Evolutionary conservation across 2,329 filamentous ascomycete genomes (phyloP).

Genomic region (Fusarium virguliforme): DNA sequence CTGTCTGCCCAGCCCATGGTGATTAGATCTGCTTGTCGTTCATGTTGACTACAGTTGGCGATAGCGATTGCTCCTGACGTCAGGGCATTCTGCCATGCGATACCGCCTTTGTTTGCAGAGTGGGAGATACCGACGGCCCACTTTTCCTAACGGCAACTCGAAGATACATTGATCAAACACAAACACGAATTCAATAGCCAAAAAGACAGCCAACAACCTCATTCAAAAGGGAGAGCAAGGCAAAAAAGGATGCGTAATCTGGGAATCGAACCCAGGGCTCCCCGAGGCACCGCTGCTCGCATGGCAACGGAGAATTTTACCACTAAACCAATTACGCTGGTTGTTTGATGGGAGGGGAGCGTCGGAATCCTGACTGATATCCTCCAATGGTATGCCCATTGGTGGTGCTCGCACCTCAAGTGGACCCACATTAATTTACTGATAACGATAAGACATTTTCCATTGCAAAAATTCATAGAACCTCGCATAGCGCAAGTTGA

Average conservation of each 20-base stretch:
- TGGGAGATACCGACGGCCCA: too few species aligned
- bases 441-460: constrained; percentile 54
- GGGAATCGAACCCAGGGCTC: constrained; percentile 34
- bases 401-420: not conserved
- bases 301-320: constrained; percentile 33
- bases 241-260: constrained; percentile 22
- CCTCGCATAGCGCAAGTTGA: constrained; percentile 24
- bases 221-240: not conserved
- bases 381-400: not conserved
- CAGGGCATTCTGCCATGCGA: constrained; percentile 29
- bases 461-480: constrained; percentile 46
- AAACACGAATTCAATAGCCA: too few species aligned
- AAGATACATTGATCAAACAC: too few species aligned
- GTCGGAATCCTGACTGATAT: not conserved
- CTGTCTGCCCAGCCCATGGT: constrained; percentile 60
- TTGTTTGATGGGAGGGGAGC: rapidly evolving
- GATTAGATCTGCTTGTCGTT: constrained; percentile 32
- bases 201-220: not conserved
- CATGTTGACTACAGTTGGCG: constrained; percentile 26
- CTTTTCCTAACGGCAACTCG: too few species aligned
- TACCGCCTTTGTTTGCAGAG: constrained; percentile 29
- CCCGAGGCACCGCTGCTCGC: constrained; percentile 17
- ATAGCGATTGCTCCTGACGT: constrained; percentile 32
- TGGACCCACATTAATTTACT: constrained; percentile 25
- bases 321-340: constrained; percentile 15